These are phyloP conservation scores for Lycium ferocissimum DNA, from an alignment of 257 asterid genomes.

Conservation along the genomic window DNA sequence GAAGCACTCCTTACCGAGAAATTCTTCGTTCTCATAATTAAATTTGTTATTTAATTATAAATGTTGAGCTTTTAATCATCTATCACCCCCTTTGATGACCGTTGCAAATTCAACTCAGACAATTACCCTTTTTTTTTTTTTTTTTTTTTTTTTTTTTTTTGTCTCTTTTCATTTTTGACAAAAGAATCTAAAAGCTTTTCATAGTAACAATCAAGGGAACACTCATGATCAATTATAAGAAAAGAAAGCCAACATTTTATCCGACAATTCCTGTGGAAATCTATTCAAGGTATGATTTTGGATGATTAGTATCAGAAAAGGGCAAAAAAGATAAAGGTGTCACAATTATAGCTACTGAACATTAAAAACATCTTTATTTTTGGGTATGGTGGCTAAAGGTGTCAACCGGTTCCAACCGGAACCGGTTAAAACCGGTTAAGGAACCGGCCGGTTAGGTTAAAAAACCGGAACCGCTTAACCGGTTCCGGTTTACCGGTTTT, in stretches of 20 bases:
- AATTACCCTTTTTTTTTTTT: neutral
- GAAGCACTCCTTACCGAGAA: neutral
- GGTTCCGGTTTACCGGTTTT: too few relatives aligned
- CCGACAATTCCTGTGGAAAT: neutral
- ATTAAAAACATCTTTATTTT: constrained; percentile 26
- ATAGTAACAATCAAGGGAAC: neutral
- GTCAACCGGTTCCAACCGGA: too few relatives aligned
- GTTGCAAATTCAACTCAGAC: neutral
- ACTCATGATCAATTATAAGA: neutral
- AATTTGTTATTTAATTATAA: neutral
- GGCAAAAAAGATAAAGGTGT: neutral
- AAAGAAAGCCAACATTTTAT: neutral
- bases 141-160: neutral
- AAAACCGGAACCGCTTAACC: too few relatives aligned
- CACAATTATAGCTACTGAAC: constrained; percentile 31
- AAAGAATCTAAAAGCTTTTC: neutral
- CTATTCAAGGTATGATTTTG: constrained; percentile 17
- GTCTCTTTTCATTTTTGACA: too few relatives aligned
- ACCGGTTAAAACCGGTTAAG: too few relatives aligned
- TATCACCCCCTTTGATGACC: neutral
- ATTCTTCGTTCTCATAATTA: neutral
- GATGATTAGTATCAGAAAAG: neutral
- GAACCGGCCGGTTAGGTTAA: too few relatives aligned
- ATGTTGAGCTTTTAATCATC: neutral
- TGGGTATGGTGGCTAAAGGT: too few relatives aligned